Conservation (phyloP, 257 asterid species). For the Plantago major region DNA sequence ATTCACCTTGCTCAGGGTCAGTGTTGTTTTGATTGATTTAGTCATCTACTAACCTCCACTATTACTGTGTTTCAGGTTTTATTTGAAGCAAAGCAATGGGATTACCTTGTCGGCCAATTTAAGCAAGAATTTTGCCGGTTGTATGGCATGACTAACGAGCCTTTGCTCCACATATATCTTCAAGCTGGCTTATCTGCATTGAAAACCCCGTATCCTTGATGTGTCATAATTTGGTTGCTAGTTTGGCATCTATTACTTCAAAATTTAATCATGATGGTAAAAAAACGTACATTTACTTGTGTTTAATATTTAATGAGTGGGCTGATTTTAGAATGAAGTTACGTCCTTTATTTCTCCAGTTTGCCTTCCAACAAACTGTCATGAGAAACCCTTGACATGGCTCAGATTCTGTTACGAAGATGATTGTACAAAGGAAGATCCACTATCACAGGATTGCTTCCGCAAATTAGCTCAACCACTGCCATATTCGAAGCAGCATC, state of each 20-base stretch:
- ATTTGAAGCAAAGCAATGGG: constrained; percentile 93
- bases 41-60: constrained; percentile 3
- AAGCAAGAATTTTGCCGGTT: constrained; percentile 94
- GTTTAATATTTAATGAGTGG: too few species aligned
- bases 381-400: constrained; percentile 49
- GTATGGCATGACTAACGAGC: constrained; percentile 97
- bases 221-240: constrained; percentile 6
- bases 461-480: constrained; percentile 80
- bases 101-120: constrained; percentile 78
- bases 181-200: constrained; percentile 96
- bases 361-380: background rate
- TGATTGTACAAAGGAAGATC: constrained; percentile 96
- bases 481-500: constrained; percentile 97
- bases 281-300: too few species aligned
- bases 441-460: constrained; percentile 92
- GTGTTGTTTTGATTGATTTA: constrained; percentile 1
- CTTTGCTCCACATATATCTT: constrained; percentile 80
- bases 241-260: background rate
- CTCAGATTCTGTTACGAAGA: constrained; percentile 84
- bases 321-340: too few species aligned
- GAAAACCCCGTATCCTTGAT: constrained; percentile 97
- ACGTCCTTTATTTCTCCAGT: too few species aligned
- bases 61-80: constrained; percentile 51
- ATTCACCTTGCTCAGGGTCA: background rate
- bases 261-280: too few species aligned